Evolutionary conservation across 371 early-diverging fungal species (phyloP), one percentile per base, ranked within the genome.

Genomic region (Mycotypha africana): DNA sequence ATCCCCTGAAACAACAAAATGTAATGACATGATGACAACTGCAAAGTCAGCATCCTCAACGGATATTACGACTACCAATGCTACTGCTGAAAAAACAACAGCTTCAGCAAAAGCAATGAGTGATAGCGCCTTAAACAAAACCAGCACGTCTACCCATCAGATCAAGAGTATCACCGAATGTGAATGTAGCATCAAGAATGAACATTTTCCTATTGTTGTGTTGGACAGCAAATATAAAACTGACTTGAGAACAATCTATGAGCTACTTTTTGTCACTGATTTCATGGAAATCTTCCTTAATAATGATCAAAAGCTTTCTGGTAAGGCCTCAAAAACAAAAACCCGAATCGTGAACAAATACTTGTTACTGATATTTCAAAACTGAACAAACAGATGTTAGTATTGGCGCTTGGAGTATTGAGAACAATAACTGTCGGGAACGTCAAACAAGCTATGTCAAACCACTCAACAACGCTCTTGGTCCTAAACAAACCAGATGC

Each of bases 401-500:
- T 15, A 58, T 70, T 36, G 70, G 70, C 23, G 45, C 58, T 30
- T 77, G 77, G 77, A 54, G 48, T 12, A 47, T 62, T 16, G 60
- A 58, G 19, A 46, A 58, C 14, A 56, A 34, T 4, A 46, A 57
- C 42, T 41, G 49, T n/a, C 33, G 52, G 34, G 43, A 45, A 9
- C 63, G 78, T 32, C 68, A 70, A 17, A 42, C 56, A 11, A 61
- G 61, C 0, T 74, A 74, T 41, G 55, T 68, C 20, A 74, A 74
- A 38, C 53, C 51, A 20, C 41, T 74, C 28, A 57, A 57, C 35
- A 55, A 59, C 14, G 47, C 74, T 4, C 56, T 74, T 37, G 74
- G 74, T 46, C 91, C 91, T 19, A 89, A 85, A 54, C 74, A 76
- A 5, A 85, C 91, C 10, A 74, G 70, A 41, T 86, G 86, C 21